A percentile compares a stretch with the other conserved stretches of the same genome.
These are phyloP conservation scores for Citrullus amarus DNA, from an alignment of 306 rosid genomes.

Conservation along the genomic window DNA sequence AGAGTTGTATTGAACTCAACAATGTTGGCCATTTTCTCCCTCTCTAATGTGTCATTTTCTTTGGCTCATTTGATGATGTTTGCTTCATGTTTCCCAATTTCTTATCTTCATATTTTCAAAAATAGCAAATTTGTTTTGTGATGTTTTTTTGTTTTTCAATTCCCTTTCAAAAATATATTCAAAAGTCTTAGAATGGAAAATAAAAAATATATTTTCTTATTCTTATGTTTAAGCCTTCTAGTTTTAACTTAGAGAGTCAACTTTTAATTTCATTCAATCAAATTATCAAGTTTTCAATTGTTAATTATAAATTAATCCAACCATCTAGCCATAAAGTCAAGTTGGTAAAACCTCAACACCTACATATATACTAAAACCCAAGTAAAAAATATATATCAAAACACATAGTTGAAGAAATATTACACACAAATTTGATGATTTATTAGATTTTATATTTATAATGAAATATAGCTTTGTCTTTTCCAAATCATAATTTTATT, in stretches of 20 bases:
- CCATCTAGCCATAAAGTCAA: neutral
- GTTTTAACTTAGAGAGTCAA: neutral
- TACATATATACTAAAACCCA: too few relatives aligned
- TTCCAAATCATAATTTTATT: neutral
- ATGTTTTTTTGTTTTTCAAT: neutral
- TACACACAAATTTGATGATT: too few relatives aligned
- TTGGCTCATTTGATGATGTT: neutral
- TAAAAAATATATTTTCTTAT: neutral
- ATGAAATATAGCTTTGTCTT: neutral
- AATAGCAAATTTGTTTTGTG: neutral
- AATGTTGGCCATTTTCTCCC: neutral
- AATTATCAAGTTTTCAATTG: neutral
- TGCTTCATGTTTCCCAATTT: slow-evolving; percentile 1
- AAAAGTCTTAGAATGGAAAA: too few relatives aligned
- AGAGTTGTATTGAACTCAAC: neutral
- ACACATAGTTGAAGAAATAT: too few relatives aligned
- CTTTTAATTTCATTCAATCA: neutral
- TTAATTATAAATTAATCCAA: too few relatives aligned
- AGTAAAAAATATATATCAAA: too few relatives aligned
- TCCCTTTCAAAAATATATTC: neutral
- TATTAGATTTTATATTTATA: neutral
- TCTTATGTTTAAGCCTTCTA: neutral
- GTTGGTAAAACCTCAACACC: neutral
- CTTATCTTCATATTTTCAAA: neutral
- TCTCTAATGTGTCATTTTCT: neutral